Evolutionary conservation across 2,329 filamentous ascomycete species (phyloP).

Genomic region (Exutisphaerella laricina): DNA sequence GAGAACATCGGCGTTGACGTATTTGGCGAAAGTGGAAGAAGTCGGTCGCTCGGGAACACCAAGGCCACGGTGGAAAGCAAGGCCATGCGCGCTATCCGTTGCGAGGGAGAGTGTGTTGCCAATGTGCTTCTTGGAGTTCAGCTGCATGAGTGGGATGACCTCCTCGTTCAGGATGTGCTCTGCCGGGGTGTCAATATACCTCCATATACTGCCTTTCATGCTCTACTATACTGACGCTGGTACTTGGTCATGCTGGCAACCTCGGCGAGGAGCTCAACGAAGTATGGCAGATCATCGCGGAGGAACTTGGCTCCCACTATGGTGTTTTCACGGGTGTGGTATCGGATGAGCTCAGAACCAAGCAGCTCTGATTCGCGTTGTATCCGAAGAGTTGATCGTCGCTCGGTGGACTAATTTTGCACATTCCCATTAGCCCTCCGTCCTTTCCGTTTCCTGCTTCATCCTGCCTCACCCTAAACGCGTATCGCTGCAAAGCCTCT

Average conservation of each 20-base stretch:
- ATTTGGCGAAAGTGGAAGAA: slow-evolving; percentile 66
- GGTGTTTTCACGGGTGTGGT: slow-evolving; percentile 89
- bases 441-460: slow-evolving; percentile 3
- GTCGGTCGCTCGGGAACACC: slow-evolving; percentile 71
- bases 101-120: slow-evolving; percentile 62
- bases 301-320: slow-evolving; percentile 93
- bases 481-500: slow-evolving; percentile 86
- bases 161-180: slow-evolving; percentile 90
- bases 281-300: slow-evolving; percentile 93
- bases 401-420: slow-evolving; percentile 69
- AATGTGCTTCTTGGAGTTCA: slow-evolving; percentile 69
- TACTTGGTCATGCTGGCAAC: slow-evolving; percentile 85
- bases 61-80: slow-evolving; percentile 91
- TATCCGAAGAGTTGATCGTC: slow-evolving; percentile 86
- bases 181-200: slow-evolving; percentile 38
- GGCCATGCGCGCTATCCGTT: slow-evolving; percentile 74
- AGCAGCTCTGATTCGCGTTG: slow-evolving; percentile 92
- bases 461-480: slow-evolving; percentile 72
- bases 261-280: slow-evolving; percentile 90
- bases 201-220: slow-evolving; percentile 6
- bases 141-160: slow-evolving; percentile 67
- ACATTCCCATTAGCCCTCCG: slow-evolving; percentile 16
- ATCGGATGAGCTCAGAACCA: slow-evolving; percentile 79
- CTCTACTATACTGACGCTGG: slow-evolving; percentile 47
- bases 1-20: slow-evolving; percentile 70